Evolutionary conservation across 1,284 basidiomycete species (phyloP).

Genomic region (Ceratobasidium sp.): DNA sequence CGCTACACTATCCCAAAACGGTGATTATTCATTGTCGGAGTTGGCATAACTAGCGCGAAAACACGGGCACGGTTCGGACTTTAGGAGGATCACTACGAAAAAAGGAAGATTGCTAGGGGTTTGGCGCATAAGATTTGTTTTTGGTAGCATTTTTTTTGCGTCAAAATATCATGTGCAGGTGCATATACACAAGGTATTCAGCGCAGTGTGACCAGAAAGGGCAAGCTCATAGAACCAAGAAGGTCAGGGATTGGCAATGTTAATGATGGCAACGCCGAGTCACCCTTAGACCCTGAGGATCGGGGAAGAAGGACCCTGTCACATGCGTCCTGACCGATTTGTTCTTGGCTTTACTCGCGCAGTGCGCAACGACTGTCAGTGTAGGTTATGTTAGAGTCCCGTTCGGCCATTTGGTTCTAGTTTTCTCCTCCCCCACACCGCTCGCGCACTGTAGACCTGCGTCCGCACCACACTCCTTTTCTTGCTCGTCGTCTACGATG

Average conservation of each 20-base stretch:
- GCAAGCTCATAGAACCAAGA: slow-evolving; percentile 15
- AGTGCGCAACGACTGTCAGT: not conserved
- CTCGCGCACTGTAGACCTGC: slow-evolving; percentile 14
- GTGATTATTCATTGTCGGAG: not conserved
- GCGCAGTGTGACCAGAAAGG: not conserved
- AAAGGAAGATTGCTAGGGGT: not conserved
- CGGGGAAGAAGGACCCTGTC: slow-evolving; percentile 34
- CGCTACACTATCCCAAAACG: no score
- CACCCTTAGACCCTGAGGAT: slow-evolving; percentile 27
- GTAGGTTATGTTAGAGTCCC: slow-evolving; percentile 26
- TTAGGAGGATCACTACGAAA: not conserved
- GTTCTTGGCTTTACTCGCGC: slow-evolving; percentile 16
- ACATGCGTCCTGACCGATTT: not conserved
- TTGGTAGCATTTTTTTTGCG: no score
- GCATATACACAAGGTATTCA: not conserved
- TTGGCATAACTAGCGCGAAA: not conserved
- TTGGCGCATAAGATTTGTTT: no score
- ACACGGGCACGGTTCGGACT: not conserved
- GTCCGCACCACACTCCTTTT: slow-evolving; percentile 47
- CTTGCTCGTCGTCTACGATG: slow-evolving; percentile 33
- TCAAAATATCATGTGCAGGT: no score
- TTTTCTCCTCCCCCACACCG: not conserved
- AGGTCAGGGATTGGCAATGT: slow-evolving; percentile 19
- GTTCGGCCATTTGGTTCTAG: slow-evolving; percentile 11
- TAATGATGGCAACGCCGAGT: slow-evolving; percentile 10